Evolutionary conservation across 2,329 filamentous ascomycete species (phyloP).

Genomic region (Ilyonectria sp.): DNA sequence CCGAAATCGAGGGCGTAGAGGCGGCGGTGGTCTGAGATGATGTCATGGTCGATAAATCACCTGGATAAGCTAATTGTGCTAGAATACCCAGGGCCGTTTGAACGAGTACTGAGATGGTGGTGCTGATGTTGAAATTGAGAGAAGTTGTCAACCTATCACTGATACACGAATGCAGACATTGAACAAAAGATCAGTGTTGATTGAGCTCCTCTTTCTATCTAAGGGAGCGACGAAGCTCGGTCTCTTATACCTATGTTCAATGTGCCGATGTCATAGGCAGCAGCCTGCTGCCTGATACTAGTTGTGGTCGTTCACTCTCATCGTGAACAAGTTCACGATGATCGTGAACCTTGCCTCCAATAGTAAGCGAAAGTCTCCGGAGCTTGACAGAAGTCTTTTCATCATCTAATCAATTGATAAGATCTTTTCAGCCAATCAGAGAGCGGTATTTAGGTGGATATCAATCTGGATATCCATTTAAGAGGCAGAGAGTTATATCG

Average conservation of each 20-base stretch:
- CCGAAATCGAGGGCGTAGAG: constrained; percentile 2
- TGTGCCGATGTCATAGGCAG: no score
- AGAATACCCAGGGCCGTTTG: constrained; percentile 2
- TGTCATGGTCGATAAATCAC: constrained; percentile 1
- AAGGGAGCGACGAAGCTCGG: no score
- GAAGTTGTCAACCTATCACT: neutral
- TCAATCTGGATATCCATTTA: neutral
- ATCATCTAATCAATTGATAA: constrained; percentile 1
- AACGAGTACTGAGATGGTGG: constrained; percentile 2
- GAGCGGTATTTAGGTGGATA: constrained; percentile 1
- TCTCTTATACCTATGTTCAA: no score
- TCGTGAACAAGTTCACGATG: no score
- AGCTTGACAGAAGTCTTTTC: neutral
- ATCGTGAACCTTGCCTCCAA: no score
- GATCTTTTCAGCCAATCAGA: constrained; percentile 3
- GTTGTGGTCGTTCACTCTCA: no score
- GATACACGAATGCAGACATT: no score
- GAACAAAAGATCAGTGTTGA: no score
- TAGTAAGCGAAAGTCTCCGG: no score
- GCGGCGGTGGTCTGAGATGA: constrained; percentile 1
- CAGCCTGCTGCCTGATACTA: no score
- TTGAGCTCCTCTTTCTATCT: no score
- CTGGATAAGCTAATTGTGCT: constrained; percentile 3
- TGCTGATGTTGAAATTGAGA: neutral
- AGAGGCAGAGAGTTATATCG: no score